phyloP scores from a whole-genome alignment of 2,329 filamentous ascomycete genomes.

The Tolypocladium ophioglossoides region DNA sequence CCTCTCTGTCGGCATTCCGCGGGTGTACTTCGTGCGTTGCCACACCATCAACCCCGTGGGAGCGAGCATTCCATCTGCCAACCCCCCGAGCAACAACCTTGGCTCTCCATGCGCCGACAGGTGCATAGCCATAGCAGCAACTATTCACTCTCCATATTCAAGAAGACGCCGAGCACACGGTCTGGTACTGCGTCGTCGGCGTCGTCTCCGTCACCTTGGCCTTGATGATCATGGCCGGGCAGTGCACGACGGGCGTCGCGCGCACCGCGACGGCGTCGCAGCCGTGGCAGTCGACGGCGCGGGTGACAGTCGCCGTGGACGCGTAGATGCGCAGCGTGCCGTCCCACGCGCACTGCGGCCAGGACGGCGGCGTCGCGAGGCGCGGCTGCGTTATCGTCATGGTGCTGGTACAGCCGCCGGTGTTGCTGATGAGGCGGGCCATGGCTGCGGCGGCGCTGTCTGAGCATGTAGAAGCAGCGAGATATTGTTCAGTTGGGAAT shows the following conservation, averaged over 20 bases:
- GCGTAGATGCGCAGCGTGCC: slow-evolving; percentile 15
- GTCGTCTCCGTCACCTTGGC: slow-evolving; percentile 8
- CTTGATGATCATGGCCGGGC: slow-evolving; percentile 14
- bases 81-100: not conserved
- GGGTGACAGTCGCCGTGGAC: slow-evolving; percentile 12
- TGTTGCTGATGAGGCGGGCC: not conserved
- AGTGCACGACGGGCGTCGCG: slow-evolving; percentile 10
- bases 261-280: slow-evolving; percentile 15
- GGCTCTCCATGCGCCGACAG: not conserved
- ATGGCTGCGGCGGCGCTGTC: not conserved
- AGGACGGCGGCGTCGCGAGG: slow-evolving; percentile 17
- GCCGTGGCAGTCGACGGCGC: slow-evolving; percentile 20
- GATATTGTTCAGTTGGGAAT: not conserved
- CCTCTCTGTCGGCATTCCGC: too few relatives aligned
- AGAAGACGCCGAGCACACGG: slow-evolving; percentile 13
- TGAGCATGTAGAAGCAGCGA: not conserved
- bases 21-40: too few relatives aligned
- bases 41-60: too few relatives aligned
- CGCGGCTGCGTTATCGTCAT: slow-evolving; percentile 13
- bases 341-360: slow-evolving; percentile 12
- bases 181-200: slow-evolving; percentile 15
- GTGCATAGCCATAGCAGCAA: too few relatives aligned
- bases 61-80: not conserved
- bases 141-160: not conserved
- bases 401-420: slow-evolving; percentile 15